Evolutionary conservation across 2,329 filamentous ascomycete genomes (phyloP).

Genomic region (Colletotrichum neosansevieriae): DNA sequence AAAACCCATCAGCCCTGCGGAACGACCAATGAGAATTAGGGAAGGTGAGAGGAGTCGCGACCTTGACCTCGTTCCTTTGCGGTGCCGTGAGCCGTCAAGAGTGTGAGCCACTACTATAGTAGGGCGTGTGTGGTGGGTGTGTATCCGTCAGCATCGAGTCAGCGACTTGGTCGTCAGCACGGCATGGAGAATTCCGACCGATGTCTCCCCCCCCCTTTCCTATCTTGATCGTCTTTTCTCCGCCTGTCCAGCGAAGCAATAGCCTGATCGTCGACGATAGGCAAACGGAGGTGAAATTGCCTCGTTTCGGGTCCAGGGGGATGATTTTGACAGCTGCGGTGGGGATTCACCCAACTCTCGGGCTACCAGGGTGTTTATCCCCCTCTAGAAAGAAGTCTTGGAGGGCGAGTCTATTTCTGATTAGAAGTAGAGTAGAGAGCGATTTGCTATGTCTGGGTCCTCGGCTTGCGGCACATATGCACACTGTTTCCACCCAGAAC

Average conservation of each 20-base stretch:
- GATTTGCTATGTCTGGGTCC: neutral
- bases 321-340: neutral
- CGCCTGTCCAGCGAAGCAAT: neutral
- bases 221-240: neutral
- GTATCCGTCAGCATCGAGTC: neutral
- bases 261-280: constrained; percentile 1
- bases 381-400: neutral
- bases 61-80: neutral
- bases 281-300: constrained; percentile 3
- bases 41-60: neutral
- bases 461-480: neutral
- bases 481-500: neutral
- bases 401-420: neutral
- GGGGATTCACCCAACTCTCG: neutral
- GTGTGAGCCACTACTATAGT: neutral
- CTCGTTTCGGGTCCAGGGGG: neutral
- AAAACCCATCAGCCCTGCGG: constrained; percentile 8
- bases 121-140: neutral
- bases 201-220: constrained; percentile 6
- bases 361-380: neutral
- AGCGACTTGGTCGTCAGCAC: neutral
- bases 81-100: constrained; percentile 8
- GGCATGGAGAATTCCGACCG: neutral
- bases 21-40: neutral
- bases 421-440: no score